These are phyloP conservation scores for Pichia sp. DNA, from an alignment of 1,139 yeast genomes.

Conservation along the genomic window DNA sequence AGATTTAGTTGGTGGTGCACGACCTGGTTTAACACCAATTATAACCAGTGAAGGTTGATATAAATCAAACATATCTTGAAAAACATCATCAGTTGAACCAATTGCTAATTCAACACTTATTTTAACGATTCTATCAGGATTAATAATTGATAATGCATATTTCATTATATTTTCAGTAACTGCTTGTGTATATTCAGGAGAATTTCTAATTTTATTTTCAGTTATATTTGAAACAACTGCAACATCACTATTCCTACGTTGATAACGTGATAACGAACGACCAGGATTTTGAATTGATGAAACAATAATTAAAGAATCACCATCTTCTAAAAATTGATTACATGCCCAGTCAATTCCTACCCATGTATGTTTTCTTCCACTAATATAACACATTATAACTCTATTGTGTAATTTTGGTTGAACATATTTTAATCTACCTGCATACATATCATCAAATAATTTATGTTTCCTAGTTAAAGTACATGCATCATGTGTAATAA, in stretches of 20 bases:
- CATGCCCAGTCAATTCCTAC: slow-evolving; percentile 69
- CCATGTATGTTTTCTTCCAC: slow-evolving; percentile 75
- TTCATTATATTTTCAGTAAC: slow-evolving; percentile 43
- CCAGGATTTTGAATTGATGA: slow-evolving; percentile 37
- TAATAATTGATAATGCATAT: slow-evolving; percentile 44
- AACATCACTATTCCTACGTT: slow-evolving; percentile 6
- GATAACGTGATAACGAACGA: slow-evolving; percentile 15
- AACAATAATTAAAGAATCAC: slow-evolving; percentile 56
- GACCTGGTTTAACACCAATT: slow-evolving; percentile 54
- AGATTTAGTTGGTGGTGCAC: slow-evolving; percentile 49
- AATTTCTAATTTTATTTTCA: slow-evolving; percentile 23
- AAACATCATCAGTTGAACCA: slow-evolving; percentile 51
- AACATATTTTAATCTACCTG: slow-evolving; percentile 23
- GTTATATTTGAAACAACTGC: slow-evolving; percentile 16
- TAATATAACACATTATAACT: slow-evolving; percentile 55
- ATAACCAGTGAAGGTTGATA: slow-evolving; percentile 62
- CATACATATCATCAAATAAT: slow-evolving; percentile 32
- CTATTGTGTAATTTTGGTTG: slow-evolving; percentile 46
- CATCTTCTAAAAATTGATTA: slow-evolving; percentile 45
- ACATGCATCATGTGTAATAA: slow-evolving; percentile 40
- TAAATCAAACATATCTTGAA: slow-evolving; percentile 55
- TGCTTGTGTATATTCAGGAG: slow-evolving; percentile 31
- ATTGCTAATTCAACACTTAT: slow-evolving; percentile 59
- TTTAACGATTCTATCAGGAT: slow-evolving; percentile 46
- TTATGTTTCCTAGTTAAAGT: slow-evolving; percentile 43